phyloP scores from a whole-genome alignment of 2,329 filamentous ascomycete genomes.

The Neonectria magnoliae region DNA sequence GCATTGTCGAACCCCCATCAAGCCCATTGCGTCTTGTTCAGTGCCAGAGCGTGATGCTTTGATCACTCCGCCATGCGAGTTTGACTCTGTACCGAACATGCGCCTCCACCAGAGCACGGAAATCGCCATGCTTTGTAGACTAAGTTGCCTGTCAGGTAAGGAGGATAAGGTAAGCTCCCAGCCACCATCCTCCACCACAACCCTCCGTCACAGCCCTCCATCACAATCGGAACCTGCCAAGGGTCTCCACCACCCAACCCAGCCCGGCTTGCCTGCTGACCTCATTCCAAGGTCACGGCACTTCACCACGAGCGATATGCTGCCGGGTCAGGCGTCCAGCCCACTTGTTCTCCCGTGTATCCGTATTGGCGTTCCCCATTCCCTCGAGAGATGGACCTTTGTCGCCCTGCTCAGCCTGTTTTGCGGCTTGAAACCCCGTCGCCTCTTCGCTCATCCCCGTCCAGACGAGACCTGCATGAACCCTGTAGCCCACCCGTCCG shows the following conservation, averaged over 20 bases:
- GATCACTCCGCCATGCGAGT: neutral
- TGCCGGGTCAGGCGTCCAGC: constrained; percentile 29
- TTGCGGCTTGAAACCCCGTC: constrained; percentile 9
- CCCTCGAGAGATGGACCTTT: constrained; percentile 2
- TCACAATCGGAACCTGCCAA: constrained; percentile 12
- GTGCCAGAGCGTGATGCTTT: neutral
- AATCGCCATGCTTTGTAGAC: neutral
- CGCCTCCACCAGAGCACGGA: constrained; percentile 4
- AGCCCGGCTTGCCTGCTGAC: constrained; percentile 38
- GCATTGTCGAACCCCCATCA: neutral
- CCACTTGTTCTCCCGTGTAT: constrained; percentile 21
- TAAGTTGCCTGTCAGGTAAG: neutral
- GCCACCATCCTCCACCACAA: constrained; percentile 3
- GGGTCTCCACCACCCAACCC: constrained; percentile 20
- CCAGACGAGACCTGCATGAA: constrained; percentile 4
- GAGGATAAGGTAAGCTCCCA: constrained; percentile 2
- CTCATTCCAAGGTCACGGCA: constrained; percentile 39
- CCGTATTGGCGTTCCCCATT: neutral
- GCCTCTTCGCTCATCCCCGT: constrained; percentile 3
- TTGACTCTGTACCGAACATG: constrained; percentile 1
- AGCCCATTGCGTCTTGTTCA: neutral
- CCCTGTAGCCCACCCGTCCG: constrained; percentile 7
- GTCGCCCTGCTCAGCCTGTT: neutral
- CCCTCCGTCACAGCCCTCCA: constrained; percentile 17
- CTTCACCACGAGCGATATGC: constrained; percentile 14